Conservation (phyloP, 2,329 filamentous ascomycete genomes). For the Aureobasidium sp. region DNA sequence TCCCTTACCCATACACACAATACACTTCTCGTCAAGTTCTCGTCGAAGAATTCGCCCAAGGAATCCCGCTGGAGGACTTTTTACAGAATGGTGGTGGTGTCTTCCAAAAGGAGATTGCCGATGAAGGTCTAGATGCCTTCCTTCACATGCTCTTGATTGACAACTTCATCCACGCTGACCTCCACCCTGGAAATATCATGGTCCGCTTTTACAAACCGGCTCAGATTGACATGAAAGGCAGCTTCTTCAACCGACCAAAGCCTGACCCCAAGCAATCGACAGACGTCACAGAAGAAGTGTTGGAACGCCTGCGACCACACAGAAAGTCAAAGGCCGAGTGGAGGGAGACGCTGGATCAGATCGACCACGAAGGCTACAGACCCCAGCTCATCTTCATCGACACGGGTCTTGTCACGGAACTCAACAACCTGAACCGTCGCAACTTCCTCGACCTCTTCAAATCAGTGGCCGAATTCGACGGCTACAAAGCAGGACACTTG, state of each 20-base stretch:
- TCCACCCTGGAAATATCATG: slow-evolving; percentile 99
- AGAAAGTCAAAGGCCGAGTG: slow-evolving; percentile 59
- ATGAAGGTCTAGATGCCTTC: slow-evolving; percentile 92
- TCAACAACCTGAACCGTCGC: slow-evolving; percentile 74
- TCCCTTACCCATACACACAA: slow-evolving; percentile 86
- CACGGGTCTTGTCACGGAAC: slow-evolving; percentile 87
- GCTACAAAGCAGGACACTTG: slow-evolving; percentile 85
- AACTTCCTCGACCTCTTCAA: slow-evolving; percentile 97
- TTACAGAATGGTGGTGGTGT: slow-evolving; percentile 84
- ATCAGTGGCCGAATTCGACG: slow-evolving; percentile 91
- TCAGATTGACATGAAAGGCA: slow-evolving; percentile 53
- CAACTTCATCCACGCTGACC: slow-evolving; percentile 93
- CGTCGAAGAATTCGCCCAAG: slow-evolving; percentile 92
- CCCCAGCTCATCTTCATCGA: slow-evolving; percentile 97
- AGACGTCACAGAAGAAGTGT: slow-evolving; percentile 82
- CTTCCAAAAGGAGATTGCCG: slow-evolving; percentile 89
- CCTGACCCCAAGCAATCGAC: slow-evolving; percentile 42
- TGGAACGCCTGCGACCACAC: slow-evolving; percentile 70
- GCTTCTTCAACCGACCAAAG: slow-evolving; percentile 24
- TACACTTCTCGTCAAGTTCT: slow-evolving; percentile 89
- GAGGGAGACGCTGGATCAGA: slow-evolving; percentile 63
- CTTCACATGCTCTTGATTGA: slow-evolving; percentile 93
- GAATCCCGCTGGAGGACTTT: slow-evolving; percentile 85
- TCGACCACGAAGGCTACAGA: slow-evolving; percentile 81
- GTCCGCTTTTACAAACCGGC: slow-evolving; percentile 91